phyloP scores from a whole-genome alignment of 2,329 filamentous ascomycete species.

The Mycosphaerella sp. region DNA sequence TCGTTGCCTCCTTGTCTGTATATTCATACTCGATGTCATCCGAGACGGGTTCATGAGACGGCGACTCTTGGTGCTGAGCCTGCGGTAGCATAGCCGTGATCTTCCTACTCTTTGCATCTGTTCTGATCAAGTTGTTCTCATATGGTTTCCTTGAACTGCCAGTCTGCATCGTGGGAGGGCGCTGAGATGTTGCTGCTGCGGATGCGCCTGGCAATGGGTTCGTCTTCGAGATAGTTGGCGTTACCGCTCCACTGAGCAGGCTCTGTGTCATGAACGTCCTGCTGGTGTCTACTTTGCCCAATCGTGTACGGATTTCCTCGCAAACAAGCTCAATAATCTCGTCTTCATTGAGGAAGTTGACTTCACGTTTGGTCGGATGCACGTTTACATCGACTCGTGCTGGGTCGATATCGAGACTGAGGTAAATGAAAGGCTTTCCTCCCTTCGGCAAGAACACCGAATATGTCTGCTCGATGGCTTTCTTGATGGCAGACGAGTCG shows the following conservation, averaged over 20 bases:
- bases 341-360: constrained; percentile 96
- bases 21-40: constrained; percentile 64
- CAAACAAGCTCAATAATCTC: constrained; percentile 88
- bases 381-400: constrained; percentile 93
- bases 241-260: constrained; percentile 61
- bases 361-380: constrained; percentile 92
- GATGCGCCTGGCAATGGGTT: constrained; percentile 30
- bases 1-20: constrained; percentile 60
- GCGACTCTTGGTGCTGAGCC: constrained; percentile 36
- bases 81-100: constrained; percentile 93
- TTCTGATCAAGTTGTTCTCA: constrained; percentile 84
- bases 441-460: constrained; percentile 82
- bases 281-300: constrained; percentile 86
- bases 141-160: constrained; percentile 51
- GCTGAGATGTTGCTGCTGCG: constrained; percentile 31
- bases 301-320: constrained; percentile 65
- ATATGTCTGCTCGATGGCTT: constrained; percentile 86
- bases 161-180: constrained; percentile 29
- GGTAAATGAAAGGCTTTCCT: constrained; percentile 87
- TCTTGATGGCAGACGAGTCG: constrained; percentile 81
- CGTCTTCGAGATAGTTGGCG: constrained; percentile 42
- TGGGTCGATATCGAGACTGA: constrained; percentile 88
- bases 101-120: constrained; percentile 81
- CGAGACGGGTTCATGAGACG: constrained; percentile 25
- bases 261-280: constrained; percentile 93